phyloP scores from a whole-genome alignment of 208 protist genomes.

The Trypanosoma grayi region DNA sequence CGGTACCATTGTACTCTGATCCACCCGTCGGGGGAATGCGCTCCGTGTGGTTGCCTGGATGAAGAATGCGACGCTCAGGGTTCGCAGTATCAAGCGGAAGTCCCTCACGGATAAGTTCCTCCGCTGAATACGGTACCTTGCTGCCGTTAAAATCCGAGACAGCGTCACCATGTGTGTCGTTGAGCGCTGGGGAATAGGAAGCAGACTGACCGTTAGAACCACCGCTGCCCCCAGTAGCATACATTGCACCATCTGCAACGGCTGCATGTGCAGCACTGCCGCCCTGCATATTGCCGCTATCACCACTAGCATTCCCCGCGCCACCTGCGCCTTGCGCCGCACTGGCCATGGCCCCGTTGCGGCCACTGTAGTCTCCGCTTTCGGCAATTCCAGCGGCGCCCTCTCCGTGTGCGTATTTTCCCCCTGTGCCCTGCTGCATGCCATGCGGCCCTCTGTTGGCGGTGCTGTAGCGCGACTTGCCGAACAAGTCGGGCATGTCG shows the following conservation, averaged over 20 bases:
- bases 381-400: background rate
- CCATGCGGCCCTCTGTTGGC: background rate
- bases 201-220: too few relatives aligned
- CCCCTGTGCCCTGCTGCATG: slow-evolving; percentile 1
- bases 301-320: background rate
- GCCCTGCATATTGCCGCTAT: background rate
- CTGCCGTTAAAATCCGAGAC: background rate
- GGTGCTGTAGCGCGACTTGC: slow-evolving; percentile 74
- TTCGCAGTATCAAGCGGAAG: slow-evolving; percentile 50
- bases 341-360: too few relatives aligned
- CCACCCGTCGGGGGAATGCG: slow-evolving; percentile 43
- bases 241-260: slow-evolving; percentile 14
- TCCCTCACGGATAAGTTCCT: slow-evolving; percentile 40
- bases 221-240: too few relatives aligned
- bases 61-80: slow-evolving; percentile 53
- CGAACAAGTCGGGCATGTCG: slow-evolving; percentile 45
- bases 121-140: slow-evolving; percentile 38
- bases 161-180: slow-evolving; percentile 1
- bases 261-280: background rate
- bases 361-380: background rate
- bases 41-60: slow-evolving; percentile 41
- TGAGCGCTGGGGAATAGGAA: too few relatives aligned
- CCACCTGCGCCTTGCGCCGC: background rate
- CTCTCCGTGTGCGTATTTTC: slow-evolving; percentile 1
- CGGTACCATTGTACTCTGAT: slow-evolving; percentile 54